phyloP scores from a whole-genome alignment of 179 eudicot species.

The Beta corolliflora region DNA sequence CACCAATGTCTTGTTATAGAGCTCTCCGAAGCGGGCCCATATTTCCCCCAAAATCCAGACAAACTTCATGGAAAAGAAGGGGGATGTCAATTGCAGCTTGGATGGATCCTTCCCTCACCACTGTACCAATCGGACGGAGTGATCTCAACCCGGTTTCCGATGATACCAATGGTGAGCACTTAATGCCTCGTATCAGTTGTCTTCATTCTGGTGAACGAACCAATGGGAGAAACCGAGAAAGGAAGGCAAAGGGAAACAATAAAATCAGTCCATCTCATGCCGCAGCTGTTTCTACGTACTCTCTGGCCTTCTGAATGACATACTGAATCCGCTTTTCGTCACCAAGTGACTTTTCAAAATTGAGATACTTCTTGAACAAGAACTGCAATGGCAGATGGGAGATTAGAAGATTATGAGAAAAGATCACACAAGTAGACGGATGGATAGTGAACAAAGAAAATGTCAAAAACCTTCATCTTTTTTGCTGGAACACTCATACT shows the following conservation, averaged over 20 bases:
- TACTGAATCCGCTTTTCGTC: conserved; percentile 66
- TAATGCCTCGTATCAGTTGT: neutral
- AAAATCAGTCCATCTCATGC: conserved; percentile 11
- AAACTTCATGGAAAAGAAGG: neutral
- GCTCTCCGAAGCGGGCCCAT: neutral
- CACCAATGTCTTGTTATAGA: neutral
- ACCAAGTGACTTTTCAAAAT: conserved; percentile 72
- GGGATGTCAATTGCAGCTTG: neutral
- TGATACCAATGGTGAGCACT: neutral
- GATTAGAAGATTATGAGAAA: neutral
- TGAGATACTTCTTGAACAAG: conserved; percentile 79
- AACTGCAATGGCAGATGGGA: conserved; percentile 46
- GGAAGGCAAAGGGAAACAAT: neutral
- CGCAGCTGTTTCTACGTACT: conserved; percentile 53
- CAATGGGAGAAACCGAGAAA: neutral
- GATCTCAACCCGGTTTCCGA: neutral
- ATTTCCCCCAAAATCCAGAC: neutral
- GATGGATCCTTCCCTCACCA: neutral
- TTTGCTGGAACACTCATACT: conserved; percentile 84
- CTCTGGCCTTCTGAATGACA: conserved; percentile 71
- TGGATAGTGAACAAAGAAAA: neutral
- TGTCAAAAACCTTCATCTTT: conserved; percentile 69
- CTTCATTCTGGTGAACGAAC: neutral
- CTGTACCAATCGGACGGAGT: neutral
- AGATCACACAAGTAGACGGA: neutral